Evolutionary conservation across 2,329 filamentous ascomycete species (phyloP).

Genomic region (Penicillium verrucosum): DNA sequence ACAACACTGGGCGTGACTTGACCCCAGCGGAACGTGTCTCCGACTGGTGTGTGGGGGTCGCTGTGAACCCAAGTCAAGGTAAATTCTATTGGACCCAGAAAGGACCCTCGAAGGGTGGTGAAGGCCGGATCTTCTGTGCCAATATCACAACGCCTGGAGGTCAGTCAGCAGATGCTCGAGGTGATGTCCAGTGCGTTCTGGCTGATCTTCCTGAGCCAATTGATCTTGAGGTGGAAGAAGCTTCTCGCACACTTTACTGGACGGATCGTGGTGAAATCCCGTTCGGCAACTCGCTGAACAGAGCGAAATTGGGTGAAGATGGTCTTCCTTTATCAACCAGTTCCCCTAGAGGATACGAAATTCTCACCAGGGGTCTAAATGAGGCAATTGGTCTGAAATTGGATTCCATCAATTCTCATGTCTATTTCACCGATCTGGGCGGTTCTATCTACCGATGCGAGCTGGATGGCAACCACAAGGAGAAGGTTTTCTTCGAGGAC

Average conservation of each 20-base stretch:
- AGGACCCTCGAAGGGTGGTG: slow-evolving; percentile 50
- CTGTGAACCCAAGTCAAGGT: slow-evolving; percentile 43
- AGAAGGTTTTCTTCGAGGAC: slow-evolving; percentile 3
- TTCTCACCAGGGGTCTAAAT: slow-evolving; percentile 24
- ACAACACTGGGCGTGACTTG: slow-evolving; percentile 33
- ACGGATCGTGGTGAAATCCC: slow-evolving; percentile 60
- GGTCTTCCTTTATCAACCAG: not conserved
- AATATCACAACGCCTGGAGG: slow-evolving; percentile 41
- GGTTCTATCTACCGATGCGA: slow-evolving; percentile 18
- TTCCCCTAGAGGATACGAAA: not conserved
- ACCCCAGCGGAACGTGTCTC: slow-evolving; percentile 28
- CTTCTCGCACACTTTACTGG: slow-evolving; percentile 52
- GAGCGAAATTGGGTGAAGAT: slow-evolving; percentile 22
- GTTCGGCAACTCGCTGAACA: slow-evolving; percentile 53
- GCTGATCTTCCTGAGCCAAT: slow-evolving; percentile 53
- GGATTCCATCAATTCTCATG: slow-evolving; percentile 15
- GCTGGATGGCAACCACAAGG: slow-evolving; percentile 11
- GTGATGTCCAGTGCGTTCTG: slow-evolving; percentile 47
- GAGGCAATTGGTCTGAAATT: slow-evolving; percentile 29
- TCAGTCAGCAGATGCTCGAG: slow-evolving; percentile 32
- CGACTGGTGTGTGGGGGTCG: slow-evolving; percentile 57
- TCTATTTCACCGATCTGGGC: slow-evolving; percentile 31
- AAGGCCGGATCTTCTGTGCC: slow-evolving; percentile 56
- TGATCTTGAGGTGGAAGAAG: slow-evolving; percentile 54
- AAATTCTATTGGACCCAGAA: slow-evolving; percentile 63